Evolutionary conservation across 2,329 filamentous ascomycete species (phyloP).

Genomic region (Colletotrichum acutatum): DNA sequence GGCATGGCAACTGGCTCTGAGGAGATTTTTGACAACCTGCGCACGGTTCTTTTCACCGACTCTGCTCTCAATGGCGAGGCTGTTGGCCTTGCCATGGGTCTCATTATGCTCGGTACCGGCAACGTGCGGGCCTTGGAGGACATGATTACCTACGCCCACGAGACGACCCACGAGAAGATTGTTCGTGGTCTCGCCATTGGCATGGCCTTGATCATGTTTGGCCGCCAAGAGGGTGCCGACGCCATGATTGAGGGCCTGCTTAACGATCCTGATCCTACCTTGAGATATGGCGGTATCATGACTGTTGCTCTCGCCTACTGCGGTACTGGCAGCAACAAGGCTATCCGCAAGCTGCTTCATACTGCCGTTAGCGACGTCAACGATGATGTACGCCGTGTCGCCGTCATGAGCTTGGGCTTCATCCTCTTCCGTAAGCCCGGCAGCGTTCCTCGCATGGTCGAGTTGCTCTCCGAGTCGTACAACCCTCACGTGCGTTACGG

Average conservation of each 20-base stretch:
- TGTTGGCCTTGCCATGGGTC: conserved; percentile 93
- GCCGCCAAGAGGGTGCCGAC: conserved; percentile 92
- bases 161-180: conserved; percentile 99
- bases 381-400: conserved; percentile 94
- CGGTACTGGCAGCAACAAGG: conserved; percentile 98
- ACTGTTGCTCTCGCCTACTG: conserved; percentile 98
- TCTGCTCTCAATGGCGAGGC: conserved; percentile 97
- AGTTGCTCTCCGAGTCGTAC: conserved; percentile 97
- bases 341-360: conserved; percentile 93
- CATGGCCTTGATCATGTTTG: conserved; percentile 99
- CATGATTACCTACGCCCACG: conserved; percentile 97
- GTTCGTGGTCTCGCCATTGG: conserved; percentile 94
- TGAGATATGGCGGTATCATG: conserved; percentile 98
- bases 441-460: conserved; percentile 98
- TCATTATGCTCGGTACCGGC: conserved; percentile 98
- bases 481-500: conserved; percentile 98
- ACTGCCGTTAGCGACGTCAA: conserved; percentile 98
- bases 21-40: conserved; percentile 91
- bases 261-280: conserved; percentile 90
- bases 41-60: conserved; percentile 88
- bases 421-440: conserved; percentile 98
- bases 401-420: conserved; percentile 97
- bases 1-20: conserved; percentile 96
- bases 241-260: conserved; percentile 93
- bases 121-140: conserved; percentile 93